phyloP scores from a whole-genome alignment of 768 basidiomycete genomes.

The Lactarius sanguifluus region DNA sequence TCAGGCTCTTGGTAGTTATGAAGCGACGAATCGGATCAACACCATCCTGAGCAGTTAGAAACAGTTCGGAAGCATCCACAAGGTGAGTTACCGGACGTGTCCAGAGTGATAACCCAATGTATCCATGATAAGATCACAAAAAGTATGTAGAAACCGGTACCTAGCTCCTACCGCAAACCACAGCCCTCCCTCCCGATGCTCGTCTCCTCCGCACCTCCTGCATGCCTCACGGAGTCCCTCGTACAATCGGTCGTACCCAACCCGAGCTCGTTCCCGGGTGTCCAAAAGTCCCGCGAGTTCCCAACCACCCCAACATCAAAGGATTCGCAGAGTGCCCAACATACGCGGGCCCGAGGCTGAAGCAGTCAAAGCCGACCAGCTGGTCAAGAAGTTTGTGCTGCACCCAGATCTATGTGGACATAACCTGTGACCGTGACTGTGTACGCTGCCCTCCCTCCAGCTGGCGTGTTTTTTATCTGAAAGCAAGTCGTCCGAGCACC shows the following conservation, averaged over 20 bases:
- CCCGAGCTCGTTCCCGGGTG: conserved; percentile 74
- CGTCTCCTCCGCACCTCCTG: conserved; percentile 51
- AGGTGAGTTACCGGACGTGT: too few species aligned
- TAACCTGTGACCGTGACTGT: conserved; percentile 46
- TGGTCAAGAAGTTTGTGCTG: conserved; percentile 76
- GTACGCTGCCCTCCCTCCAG: conserved; percentile 34
- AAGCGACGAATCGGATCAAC: neutral
- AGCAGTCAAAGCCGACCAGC: conserved; percentile 88
- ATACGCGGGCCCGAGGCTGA: conserved; percentile 81
- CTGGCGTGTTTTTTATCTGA: conserved; percentile 40
- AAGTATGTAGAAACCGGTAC: neutral
- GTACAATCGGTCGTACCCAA: conserved; percentile 90
- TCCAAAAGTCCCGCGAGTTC: conserved; percentile 96
- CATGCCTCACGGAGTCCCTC: conserved; percentile 83
- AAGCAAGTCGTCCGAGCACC: conserved; percentile 45
- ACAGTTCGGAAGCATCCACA: neutral
- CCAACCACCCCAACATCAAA: conserved; percentile 73
- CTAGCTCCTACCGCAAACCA: conserved; percentile 45
- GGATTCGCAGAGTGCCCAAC: conserved; percentile 73
- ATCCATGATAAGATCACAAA: neutral
- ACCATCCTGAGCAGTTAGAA: neutral
- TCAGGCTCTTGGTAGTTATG: neutral
- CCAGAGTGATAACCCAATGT: too few species aligned
- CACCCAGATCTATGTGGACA: conserved; percentile 40
- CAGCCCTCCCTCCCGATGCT: conserved; percentile 39